Evolutionary conservation across 129 eudicot genomes (phyloP).

Genomic region (Pseudognaphalium luteoalbum): DNA sequence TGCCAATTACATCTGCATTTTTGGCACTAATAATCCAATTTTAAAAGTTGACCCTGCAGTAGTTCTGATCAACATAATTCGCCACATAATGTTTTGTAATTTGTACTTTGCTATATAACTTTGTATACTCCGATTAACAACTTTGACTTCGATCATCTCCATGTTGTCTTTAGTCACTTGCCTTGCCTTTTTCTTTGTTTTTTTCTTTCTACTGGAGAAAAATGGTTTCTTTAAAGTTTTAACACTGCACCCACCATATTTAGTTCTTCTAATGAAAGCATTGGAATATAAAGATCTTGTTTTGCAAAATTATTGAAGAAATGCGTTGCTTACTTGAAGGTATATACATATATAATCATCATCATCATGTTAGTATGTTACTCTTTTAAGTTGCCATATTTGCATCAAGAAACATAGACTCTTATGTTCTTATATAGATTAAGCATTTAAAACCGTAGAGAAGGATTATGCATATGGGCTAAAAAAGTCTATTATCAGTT

Average conservation of each 20-base stretch:
- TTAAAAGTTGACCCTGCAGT: constrained; percentile 17
- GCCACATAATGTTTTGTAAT: constrained; percentile 22
- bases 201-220: neutral
- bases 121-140: constrained; percentile 25
- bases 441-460: neutral
- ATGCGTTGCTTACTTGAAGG: constrained; percentile 37
- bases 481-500: neutral
- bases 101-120: neutral
- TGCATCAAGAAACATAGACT: neutral
- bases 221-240: constrained; percentile 1
- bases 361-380: too few species aligned
- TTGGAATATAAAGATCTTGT: neutral
- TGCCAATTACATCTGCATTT: neutral
- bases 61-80: neutral
- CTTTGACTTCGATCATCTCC: constrained; percentile 30
- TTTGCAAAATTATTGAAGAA: constrained; percentile 7
- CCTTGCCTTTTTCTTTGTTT: neutral
- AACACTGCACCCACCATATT: constrained; percentile 9
- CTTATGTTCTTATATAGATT: neutral
- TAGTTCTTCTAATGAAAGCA: constrained; percentile 15
- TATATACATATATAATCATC: neutral
- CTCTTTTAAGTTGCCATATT: neutral
- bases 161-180: constrained; percentile 25
- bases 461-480: neutral
- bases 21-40: neutral